Conservation (phyloP, 2,329 filamentous ascomycete species). For the Orbilia oligospora region DNA sequence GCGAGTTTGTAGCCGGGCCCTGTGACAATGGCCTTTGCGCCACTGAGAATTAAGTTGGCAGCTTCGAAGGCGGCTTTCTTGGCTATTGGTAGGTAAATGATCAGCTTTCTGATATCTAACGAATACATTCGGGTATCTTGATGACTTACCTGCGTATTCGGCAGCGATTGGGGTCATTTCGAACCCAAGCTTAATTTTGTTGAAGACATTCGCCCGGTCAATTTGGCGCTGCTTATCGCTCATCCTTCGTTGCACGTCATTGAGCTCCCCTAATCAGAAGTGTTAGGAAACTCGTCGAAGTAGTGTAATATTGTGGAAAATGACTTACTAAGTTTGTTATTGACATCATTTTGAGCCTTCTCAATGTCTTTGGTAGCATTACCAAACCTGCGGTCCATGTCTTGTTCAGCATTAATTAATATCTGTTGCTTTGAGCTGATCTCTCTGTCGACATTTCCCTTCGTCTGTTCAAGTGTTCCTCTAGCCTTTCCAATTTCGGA, state of each 20-base stretch:
- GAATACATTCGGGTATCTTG: background rate
- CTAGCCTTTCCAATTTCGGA: constrained; percentile 28
- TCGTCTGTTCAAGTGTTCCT: constrained; percentile 22
- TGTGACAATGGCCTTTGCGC: constrained; percentile 18
- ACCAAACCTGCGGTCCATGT: constrained; percentile 28
- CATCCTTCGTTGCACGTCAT: constrained; percentile 7
- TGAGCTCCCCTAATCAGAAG: background rate
- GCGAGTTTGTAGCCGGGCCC: constrained; percentile 30
- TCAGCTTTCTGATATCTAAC: background rate
- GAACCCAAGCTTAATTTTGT: constrained; percentile 7
- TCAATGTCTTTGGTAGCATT: constrained; percentile 26
- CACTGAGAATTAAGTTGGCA: background rate
- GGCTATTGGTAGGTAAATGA: background rate
- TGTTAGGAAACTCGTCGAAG: background rate
- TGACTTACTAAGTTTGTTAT: constrained; percentile 17
- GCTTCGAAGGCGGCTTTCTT: constrained; percentile 32
- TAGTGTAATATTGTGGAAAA: background rate
- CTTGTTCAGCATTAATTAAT: constrained; percentile 10
- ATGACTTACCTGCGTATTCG: constrained; percentile 14
- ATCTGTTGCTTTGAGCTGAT: constrained; percentile 27
- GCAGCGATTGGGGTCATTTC: constrained; percentile 24
- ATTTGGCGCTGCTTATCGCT: constrained; percentile 15
- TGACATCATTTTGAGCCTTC: constrained; percentile 13
- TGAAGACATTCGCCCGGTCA: constrained; percentile 9
- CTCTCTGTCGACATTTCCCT: constrained; percentile 24